Conservation (phyloP, 129 eudicot species). For the Tanacetum coccineum region DNA sequence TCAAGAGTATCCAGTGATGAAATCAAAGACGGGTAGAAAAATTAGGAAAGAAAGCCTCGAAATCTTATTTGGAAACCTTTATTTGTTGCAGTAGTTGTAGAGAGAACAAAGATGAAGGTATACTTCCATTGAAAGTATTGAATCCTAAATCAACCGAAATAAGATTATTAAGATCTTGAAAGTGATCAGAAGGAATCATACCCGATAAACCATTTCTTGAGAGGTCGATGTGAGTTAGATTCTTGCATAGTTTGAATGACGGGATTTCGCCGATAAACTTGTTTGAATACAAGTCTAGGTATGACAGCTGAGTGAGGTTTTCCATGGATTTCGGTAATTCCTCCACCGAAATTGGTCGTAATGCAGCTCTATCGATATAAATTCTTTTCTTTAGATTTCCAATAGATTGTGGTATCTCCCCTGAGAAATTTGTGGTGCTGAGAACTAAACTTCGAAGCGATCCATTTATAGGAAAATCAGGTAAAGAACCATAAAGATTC, state of each 20-base stretch:
- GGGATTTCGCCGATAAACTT: conserved; percentile 31
- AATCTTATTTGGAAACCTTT: too few species aligned
- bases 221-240: conserved; percentile 9
- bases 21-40: too few species aligned
- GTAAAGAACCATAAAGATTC: conserved; percentile 41
- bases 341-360: too few species aligned
- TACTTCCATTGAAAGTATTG: too few species aligned
- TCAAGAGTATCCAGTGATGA: too few species aligned
- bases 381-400: conserved; percentile 29
- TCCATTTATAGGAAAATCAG: conserved; percentile 33
- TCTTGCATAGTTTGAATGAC: conserved; percentile 7
- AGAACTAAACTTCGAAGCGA: conserved; percentile 36
- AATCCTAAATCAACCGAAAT: too few species aligned
- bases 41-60: too few species aligned
- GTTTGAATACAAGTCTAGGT: conserved; percentile 43
- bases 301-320: conserved; percentile 31
- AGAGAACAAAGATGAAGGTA: too few species aligned
- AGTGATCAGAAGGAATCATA: too few species aligned
- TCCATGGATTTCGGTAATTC: conserved; percentile 27
- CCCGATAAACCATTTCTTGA: too few species aligned
- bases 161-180: too few species aligned
- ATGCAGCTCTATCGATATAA: not conserved
- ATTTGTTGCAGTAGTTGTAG: too few species aligned
- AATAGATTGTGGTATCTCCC: conserved; percentile 42
- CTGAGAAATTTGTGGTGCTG: conserved; percentile 39